Evolutionary conservation across 306 rosid genomes (phyloP), one percentile per base, ranked within the genome.

Genomic region (Lithocarpus polystachyus): DNA sequence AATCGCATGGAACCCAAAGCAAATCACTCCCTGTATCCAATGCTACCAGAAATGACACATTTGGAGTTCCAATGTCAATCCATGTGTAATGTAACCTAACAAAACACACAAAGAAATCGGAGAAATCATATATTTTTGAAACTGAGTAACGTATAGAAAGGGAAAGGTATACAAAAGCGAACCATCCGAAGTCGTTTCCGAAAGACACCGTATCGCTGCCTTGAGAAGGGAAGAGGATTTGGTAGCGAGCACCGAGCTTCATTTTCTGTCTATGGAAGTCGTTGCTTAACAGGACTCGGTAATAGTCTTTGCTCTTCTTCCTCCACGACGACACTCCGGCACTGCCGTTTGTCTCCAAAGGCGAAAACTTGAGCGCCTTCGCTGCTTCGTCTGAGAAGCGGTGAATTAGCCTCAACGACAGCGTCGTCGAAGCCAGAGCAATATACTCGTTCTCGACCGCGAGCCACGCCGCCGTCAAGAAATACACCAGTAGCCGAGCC

Each of bases 111-210:
- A 83, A 81, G 35, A 9, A 1, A 79, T 71, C 19, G 26, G 71
- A 57, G 12, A 71, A 61, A 57, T 54, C 72, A 56, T 37, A 37
- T 37, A 37, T 7, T 40, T 35, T 40, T 40, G 12, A 40, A 40
- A 40, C 45, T 0, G 2, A 40, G 43, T 37, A 37, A 6, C 45
- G 11, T 2, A 8, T 8, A 40, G 3, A 40, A 8, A 40, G 11
- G 45, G 12, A 40, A 40, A 40, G 45, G 45, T 40, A 40, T 8
- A 40, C 11, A 40, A 68, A 51, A 12, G 81, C 89, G 74, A 67
- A 94, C 99, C 99, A 92, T 82, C 92, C 97, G 48, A 92, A 92
- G 77, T 94, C 97, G 74, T 94, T 92, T 26, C 99, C 99, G 6
- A 89, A 80, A 80, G 89, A 87, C 86, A 85, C 86, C 82, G 99